Percentiles rank a stretch among this genome's conserved stretches.
Evolutionary conservation across 1,284 basidiomycete genomes (phyloP).

Genomic region (Cutaneotrichosporon dermatis): DNA sequence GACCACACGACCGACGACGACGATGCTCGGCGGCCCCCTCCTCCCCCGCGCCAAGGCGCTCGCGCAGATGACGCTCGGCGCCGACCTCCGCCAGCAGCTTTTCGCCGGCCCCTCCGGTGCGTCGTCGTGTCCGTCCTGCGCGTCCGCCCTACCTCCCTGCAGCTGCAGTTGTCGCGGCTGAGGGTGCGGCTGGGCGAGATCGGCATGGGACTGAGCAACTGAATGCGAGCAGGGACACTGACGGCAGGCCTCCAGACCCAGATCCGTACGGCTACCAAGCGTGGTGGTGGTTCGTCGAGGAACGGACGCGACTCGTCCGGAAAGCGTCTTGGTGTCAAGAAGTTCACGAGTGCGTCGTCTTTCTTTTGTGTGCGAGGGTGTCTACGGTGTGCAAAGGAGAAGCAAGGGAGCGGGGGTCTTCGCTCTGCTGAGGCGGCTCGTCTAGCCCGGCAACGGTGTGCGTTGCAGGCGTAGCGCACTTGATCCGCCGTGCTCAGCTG

Average conservation of each 20-base stretch:
- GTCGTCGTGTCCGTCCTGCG: constrained; percentile 4
- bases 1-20: not conserved
- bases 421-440: not conserved
- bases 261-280: constrained; percentile 86
- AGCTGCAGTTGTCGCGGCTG: not conserved
- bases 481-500: no score
- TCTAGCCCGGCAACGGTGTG: no score
- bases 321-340: constrained; percentile 85
- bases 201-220: not conserved
- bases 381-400: not conserved
- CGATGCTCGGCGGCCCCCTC: constrained; percentile 24
- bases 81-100: constrained; percentile 31
- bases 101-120: constrained; percentile 40
- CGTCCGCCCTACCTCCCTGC: not conserved
- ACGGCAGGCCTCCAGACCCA: constrained; percentile 48
- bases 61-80: constrained; percentile 20
- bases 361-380: no score
- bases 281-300: constrained; percentile 83
- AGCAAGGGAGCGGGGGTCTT: not conserved
- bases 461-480: no score
- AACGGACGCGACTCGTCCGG: constrained; percentile 88
- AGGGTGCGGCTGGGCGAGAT: no score
- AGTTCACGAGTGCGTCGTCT: constrained; percentile 72
- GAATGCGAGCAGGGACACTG: not conserved
- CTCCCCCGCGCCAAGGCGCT: constrained; percentile 25